Conservation (phyloP, 495 filamentous ascomycete species). For the Lichina pygmaea region DNA sequence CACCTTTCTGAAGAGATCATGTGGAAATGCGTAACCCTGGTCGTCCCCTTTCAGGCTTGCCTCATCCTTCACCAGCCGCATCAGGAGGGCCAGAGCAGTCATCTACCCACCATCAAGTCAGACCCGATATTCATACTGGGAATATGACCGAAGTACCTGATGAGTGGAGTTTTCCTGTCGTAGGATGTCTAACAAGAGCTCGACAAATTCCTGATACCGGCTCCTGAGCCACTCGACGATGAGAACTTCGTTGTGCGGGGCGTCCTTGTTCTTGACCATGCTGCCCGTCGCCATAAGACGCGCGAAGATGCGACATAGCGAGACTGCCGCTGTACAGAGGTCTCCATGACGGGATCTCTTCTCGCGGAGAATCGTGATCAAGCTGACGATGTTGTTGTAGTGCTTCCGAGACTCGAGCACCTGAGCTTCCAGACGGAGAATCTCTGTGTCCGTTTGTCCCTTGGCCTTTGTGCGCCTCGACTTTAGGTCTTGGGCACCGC, state of each 20-base stretch:
- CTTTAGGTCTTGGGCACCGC: no score
- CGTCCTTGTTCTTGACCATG: slow-evolving; percentile 31
- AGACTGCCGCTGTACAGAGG: slow-evolving; percentile 34
- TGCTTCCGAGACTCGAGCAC: slow-evolving; percentile 62
- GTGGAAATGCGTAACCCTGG: slow-evolving; percentile 35
- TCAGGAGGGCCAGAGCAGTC: slow-evolving; percentile 41
- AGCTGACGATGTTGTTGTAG: slow-evolving; percentile 71
- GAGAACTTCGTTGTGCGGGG: slow-evolving; percentile 42
- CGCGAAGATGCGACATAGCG: slow-evolving; percentile 74
- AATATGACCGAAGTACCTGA: neutral
- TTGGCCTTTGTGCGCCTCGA: no score
- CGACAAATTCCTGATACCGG: slow-evolving; percentile 34
- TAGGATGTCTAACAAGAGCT: slow-evolving; percentile 5
- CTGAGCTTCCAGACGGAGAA: slow-evolving; percentile 44
- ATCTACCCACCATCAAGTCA: neutral
- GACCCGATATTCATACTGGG: neutral
- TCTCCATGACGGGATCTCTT: slow-evolving; percentile 15
- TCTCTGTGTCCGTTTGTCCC: slow-evolving; percentile 16
- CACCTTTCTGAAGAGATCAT: slow-evolving; percentile 30
- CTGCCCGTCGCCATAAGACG: slow-evolving; percentile 52
- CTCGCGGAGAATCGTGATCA: slow-evolving; percentile 32
- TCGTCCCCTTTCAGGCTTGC: slow-evolving; percentile 26
- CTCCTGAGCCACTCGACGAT: slow-evolving; percentile 58
- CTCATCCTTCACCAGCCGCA: slow-evolving; percentile 63
- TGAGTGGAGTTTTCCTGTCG: slow-evolving; percentile 20